Evolutionary conservation across 2,329 filamentous ascomycete species (phyloP), one percentile per base, ranked within the genome.

Genomic region (Trichoderma lentiforme): DNA sequence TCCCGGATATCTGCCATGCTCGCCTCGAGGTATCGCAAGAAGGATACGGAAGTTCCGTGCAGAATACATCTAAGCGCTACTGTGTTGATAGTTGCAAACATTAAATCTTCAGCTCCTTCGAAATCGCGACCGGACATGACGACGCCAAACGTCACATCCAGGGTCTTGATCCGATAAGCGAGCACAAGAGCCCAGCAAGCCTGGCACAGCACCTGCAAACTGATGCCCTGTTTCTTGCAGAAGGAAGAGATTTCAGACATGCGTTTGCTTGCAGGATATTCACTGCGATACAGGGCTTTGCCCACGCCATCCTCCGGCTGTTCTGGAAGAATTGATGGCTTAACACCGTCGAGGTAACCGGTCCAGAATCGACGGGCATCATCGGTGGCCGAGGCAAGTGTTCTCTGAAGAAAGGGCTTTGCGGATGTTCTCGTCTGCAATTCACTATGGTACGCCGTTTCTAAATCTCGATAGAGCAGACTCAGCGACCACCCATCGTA

Each of bases 61-160:
- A 97, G 79, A 3, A 95, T 85, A 1, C 87, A 87, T 12, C 94
- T 87, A 8, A 97, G 85, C 0, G 92, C 88, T 0, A 97, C 90
- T 0, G 95, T 97, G 77, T 97, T 98, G 93, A 98, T 97, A 0
- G 92, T 93, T 0, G 95, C 95, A 76, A 97, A 98, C 78, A 95
- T 85, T 14, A 95, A 81, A 30, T 88, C 80, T 57, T 92, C 88
- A 0, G 89, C 87, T 18, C 88, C 86, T 60, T 92, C 90, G 11
- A 89, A 90, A 71, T 96, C 93, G n/a, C 95, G 88, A 18, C 95
- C 95, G 0, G 94, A 94, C 14, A 97, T 84, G 1, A 98, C 91
- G 0, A 93, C 88, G 1, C 95, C 95, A 77, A 96, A 97, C 0
- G 90, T 86, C 4, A 97, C 87, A 74, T 97, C 94, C 0, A 97